Base-by-base conservation (phyloP, 331 rosid genomes). In the Cydonia oblonga region DNA sequence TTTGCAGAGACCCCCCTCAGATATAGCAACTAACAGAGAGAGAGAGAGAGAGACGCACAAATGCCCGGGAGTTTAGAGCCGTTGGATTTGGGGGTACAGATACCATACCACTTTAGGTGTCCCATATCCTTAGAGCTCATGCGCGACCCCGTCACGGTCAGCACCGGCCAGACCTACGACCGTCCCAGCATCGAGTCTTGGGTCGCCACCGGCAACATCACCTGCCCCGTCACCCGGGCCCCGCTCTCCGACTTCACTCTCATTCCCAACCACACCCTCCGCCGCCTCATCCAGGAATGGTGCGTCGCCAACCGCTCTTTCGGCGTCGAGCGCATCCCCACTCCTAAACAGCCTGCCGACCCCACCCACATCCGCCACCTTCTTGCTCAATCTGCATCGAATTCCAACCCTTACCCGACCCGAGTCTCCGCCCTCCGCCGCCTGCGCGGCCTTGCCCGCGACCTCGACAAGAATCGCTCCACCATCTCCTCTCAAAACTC, bases 141-240 rank as follows among this genome's bases (percentile, higher is more conserved):
- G 98, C 81, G 86, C 0, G 98, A 93, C 79, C 98, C 98, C 0
- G 98, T 93, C 0, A 93, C 97, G 1, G 97, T 91, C 9, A 71
- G 83, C 77, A 91, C 97, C 53, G 98, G 98, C 63, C 98, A 93
- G 78, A 93, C 98, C 78, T 93, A 93, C 81, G 98, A 93, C 87
- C 95, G 98, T 0, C 30, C 75, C 46, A 91, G 96, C 80, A 93
- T 93, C 59, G 98, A 93, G 82, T 80, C 98, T 0, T 93, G 98
- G 98, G 87, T 91, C 0, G 83, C 85, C 68, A 91, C 96, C 72
- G 98, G 98, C 0, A 93, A 93, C 75, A 88, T 85, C 66, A 91
- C 97, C 1, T 93, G 98, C 19, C 98, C 98, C 1, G 97, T 93
- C 18, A 91, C 98, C 0, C 76, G 98, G 1, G 65, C 78, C 19